phyloP scores from a whole-genome alignment of 805 yeast species.

The Candida ipomoeae region DNA sequence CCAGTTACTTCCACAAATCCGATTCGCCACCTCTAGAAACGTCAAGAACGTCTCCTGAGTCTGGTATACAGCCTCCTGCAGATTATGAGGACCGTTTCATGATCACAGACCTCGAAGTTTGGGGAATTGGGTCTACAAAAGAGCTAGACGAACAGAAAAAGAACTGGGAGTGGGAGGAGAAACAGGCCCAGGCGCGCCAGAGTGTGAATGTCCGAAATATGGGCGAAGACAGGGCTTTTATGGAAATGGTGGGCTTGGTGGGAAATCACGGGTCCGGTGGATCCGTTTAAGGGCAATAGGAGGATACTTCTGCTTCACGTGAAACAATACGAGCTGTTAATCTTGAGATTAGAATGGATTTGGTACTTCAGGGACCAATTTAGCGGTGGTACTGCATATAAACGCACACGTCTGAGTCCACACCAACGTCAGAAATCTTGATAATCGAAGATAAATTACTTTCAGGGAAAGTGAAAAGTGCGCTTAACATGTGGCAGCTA shows the following conservation, averaged over 20 bases:
- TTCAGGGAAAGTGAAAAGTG: accelerated
- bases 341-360: no score
- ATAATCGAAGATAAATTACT: no score
- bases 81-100: slow-evolving; percentile 65
- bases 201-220: slow-evolving; percentile 59
- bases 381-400: no score
- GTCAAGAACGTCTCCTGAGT: slow-evolving; percentile 15
- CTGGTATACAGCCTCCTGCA: slow-evolving; percentile 12
- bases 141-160: slow-evolving; percentile 73
- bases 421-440: no score
- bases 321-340: no score
- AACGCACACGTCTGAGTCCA: no score
- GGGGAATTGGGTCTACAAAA: slow-evolving; percentile 84
- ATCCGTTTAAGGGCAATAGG: slow-evolving; percentile 29
- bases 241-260: slow-evolving; percentile 75
- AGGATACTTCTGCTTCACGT: background rate
- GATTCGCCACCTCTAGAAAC: background rate
- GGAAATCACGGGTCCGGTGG: slow-evolving; percentile 48
- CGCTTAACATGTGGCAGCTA: no score
- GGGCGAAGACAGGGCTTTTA: slow-evolving; percentile 78
- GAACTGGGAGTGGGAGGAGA: slow-evolving; percentile 88
- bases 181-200: slow-evolving; percentile 77
- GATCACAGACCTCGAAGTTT: slow-evolving; percentile 77
- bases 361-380: background rate
- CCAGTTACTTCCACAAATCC: slow-evolving; percentile 22